phyloP scores from a whole-genome alignment of 2,329 filamentous ascomycete species.

The Apiospora aurea region DNA sequence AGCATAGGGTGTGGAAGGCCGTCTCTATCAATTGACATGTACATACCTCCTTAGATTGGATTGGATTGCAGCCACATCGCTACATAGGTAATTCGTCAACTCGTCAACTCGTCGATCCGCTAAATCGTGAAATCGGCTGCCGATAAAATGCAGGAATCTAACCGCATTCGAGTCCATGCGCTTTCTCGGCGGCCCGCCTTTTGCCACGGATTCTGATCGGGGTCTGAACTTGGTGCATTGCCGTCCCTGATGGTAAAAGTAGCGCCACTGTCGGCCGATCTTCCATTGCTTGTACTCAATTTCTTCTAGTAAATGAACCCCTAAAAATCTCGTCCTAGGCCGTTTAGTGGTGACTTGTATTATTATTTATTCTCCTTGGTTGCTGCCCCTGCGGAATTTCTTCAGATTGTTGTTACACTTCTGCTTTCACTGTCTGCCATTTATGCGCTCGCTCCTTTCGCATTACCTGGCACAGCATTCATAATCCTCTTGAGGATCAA shows the following conservation, averaged over 20 bases:
- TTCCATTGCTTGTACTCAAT: slow-evolving; percentile 19
- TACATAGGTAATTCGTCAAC: not conserved
- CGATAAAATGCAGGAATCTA: not conserved
- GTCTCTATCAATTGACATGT: not conserved
- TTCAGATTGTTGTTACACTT: slow-evolving; percentile 7
- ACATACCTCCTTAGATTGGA: not conserved
- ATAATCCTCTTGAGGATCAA: not conserved
- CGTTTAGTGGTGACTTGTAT: slow-evolving; percentile 13
- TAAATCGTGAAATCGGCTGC: not conserved
- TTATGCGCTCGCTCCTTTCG: slow-evolving; percentile 18
- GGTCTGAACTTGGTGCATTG: slow-evolving; percentile 17
- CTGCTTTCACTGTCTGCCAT: slow-evolving; percentile 1
- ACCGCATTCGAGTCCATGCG: not conserved
- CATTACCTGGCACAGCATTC: slow-evolving; percentile 5
- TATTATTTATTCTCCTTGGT: slow-evolving; percentile 3
- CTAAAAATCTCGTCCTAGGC: slow-evolving; percentile 23
- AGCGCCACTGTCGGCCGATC: slow-evolving; percentile 14
- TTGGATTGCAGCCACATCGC: not conserved
- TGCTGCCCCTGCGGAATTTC: slow-evolving; percentile 4
- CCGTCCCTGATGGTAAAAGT: not conserved
- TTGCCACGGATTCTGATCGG: slow-evolving; percentile 22
- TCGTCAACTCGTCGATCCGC: slow-evolving; percentile 5
- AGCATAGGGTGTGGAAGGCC: not conserved
- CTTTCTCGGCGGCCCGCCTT: not conserved
- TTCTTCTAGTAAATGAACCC: slow-evolving; percentile 25